Percentiles rank a stretch among this genome's conserved stretches.
These are phyloP conservation scores for Helenozyma baotianmanensis DNA, from an alignment of 805 yeast genomes.

Conservation along the genomic window DNA sequence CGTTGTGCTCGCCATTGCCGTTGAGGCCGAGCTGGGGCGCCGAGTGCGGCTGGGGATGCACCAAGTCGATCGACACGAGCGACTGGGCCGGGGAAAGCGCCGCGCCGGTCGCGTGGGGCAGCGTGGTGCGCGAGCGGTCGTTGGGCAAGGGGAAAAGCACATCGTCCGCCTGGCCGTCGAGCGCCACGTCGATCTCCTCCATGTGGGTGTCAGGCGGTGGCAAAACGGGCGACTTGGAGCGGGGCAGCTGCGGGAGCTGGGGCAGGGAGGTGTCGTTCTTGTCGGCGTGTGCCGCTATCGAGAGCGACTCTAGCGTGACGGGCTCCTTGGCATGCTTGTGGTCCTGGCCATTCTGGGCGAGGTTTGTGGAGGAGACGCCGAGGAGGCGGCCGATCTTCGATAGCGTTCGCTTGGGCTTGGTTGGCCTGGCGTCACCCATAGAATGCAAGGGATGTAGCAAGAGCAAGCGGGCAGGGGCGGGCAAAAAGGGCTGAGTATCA, in stretches of 20 bases:
- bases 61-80: constrained; percentile 6
- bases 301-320: constrained; percentile 1
- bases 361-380: constrained; percentile 20
- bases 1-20: too few relatives aligned
- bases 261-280: too few relatives aligned
- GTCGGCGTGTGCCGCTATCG: background rate
- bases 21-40: background rate
- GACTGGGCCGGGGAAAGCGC: constrained; percentile 7
- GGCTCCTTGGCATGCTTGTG: constrained; percentile 3
- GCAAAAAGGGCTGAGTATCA: background rate
- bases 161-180: constrained; percentile 10
- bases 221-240: too few relatives aligned
- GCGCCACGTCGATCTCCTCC: background rate
- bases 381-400: constrained; percentile 23
- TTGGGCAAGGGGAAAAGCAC: constrained; percentile 16
- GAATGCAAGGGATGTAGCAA: too few relatives aligned
- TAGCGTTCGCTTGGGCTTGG: constrained; percentile 20
- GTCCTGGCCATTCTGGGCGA: constrained; percentile 8
- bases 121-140: constrained; percentile 11
- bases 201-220: too few relatives aligned
- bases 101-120: constrained; percentile 7
- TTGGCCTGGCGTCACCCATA: constrained; percentile 23
- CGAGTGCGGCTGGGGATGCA: constrained; percentile 3
- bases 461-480: background rate
- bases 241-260: too few relatives aligned